Conservation (phyloP, 768 basidiomycete species). For the Candolleomyces efflorescens region DNA sequence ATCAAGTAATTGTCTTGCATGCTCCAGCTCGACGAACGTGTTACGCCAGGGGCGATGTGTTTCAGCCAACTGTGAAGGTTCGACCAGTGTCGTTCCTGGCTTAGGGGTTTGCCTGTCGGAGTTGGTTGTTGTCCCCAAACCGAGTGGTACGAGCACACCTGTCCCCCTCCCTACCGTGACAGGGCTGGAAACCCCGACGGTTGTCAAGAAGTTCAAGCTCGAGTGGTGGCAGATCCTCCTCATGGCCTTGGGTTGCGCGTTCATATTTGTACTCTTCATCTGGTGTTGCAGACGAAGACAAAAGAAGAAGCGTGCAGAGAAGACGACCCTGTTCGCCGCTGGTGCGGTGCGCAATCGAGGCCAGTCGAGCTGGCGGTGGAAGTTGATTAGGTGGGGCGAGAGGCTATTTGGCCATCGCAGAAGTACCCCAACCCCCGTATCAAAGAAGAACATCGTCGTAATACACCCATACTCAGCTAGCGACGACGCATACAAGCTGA, state of each 20-base stretch:
- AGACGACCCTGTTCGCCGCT: slow-evolving; percentile 62
- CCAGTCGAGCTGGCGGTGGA: slow-evolving; percentile 58
- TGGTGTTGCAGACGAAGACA: slow-evolving; percentile 58
- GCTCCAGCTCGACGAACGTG: slow-evolving; percentile 58
- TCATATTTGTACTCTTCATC: slow-evolving; percentile 66
- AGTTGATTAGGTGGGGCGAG: slow-evolving; percentile 54
- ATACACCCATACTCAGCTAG: background rate
- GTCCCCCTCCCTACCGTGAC: slow-evolving; percentile 51
- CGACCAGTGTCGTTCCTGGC: slow-evolving; percentile 55
- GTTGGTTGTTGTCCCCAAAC: slow-evolving; percentile 50
- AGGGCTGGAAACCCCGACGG: slow-evolving; percentile 52
- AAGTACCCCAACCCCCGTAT: slow-evolving; percentile 47
- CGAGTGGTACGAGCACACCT: slow-evolving; percentile 43
- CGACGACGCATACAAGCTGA: background rate
- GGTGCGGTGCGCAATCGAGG: slow-evolving; percentile 37
- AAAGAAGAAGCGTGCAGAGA: slow-evolving; percentile 62
- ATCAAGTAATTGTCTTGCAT: slow-evolving; percentile 66
- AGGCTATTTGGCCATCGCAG: slow-evolving; percentile 51
- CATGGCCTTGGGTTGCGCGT: slow-evolving; percentile 77
- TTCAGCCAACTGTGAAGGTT: slow-evolving; percentile 53
- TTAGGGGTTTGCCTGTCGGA: slow-evolving; percentile 81
- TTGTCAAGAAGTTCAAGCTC: slow-evolving; percentile 33
- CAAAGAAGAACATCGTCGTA: slow-evolving; percentile 28
- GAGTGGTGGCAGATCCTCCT: slow-evolving; percentile 85
- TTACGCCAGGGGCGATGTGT: slow-evolving; percentile 65